phyloP scores from a whole-genome alignment of 148 eudicot species.

The Persicaria tinctoria region DNA sequence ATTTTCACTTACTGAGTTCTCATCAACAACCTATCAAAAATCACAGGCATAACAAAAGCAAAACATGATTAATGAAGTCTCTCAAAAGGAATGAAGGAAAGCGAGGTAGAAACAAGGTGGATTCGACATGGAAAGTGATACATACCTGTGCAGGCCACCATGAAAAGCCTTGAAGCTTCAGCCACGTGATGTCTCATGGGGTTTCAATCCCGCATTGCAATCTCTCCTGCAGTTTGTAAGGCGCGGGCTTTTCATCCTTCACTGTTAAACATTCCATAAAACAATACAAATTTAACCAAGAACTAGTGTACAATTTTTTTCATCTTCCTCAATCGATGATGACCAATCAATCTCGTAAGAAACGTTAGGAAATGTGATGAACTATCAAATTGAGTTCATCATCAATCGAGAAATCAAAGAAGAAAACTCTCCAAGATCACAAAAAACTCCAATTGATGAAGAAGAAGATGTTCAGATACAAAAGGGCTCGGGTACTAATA shows the following conservation, averaged over 20 bases:
- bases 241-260: conserved; percentile 32
- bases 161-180: conserved; percentile 34
- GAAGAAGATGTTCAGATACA: too few species aligned
- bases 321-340: background rate
- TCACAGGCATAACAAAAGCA: background rate
- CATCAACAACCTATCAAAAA: conserved; percentile 43
- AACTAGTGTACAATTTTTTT: background rate
- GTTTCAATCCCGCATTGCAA: conserved; percentile 18
- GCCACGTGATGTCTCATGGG: conserved; percentile 54
- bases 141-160: conserved; percentile 85
- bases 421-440: too few species aligned
- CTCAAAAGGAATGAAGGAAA: background rate
- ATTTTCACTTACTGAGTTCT: conserved; percentile 27
- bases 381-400: too few species aligned
- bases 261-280: background rate
- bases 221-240: conserved; percentile 12
- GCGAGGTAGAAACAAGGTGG: too few species aligned
- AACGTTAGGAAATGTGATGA: background rate
- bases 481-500: too few species aligned
- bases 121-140: background rate
- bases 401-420: too few species aligned
- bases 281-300: background rate
- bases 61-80: background rate
- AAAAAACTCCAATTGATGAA: too few species aligned
- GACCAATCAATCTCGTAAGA: background rate